A percentile compares a stretch with the other conserved stretches of the same genome.
Conservation (phyloP, 345 rosid genomes). For the Moricandia arvensis region DNA sequence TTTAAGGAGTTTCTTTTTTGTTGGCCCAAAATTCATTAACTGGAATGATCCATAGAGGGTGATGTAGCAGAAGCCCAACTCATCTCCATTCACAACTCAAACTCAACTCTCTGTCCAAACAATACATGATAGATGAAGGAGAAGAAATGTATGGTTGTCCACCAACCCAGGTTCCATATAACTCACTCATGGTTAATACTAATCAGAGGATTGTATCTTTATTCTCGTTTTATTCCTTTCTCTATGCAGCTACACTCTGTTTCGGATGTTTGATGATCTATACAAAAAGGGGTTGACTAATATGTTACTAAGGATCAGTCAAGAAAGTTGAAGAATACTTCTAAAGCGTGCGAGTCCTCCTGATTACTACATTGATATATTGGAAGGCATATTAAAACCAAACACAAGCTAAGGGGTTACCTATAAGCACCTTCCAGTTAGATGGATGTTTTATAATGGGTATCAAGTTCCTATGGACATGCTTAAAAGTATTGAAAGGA, state of each 20-base stretch:
- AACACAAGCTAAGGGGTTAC: constrained; percentile 55
- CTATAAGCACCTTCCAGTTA: constrained; percentile 75
- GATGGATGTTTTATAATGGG: constrained; percentile 99
- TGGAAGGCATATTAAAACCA: constrained; percentile 86
- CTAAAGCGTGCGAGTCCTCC: constrained; percentile 92
- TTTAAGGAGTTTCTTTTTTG: too few relatives aligned
- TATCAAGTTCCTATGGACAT: constrained; percentile 87
- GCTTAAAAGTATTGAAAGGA: constrained; percentile 61
- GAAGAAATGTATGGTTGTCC: too few relatives aligned
- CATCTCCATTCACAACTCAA: too few relatives aligned
- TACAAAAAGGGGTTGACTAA: constrained; percentile 93
- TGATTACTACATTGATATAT: constrained; percentile 91
- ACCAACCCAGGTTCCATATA: too few relatives aligned
- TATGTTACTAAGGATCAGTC: constrained; percentile 89
- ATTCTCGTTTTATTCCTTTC: constrained; percentile 3
- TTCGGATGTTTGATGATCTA: constrained; percentile 93
- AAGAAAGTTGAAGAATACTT: constrained; percentile 95
- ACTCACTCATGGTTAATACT: too few relatives aligned
- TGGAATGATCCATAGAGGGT: too few relatives aligned
- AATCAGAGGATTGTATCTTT: neutral
- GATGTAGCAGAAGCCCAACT: too few relatives aligned
- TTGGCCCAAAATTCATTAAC: too few relatives aligned
- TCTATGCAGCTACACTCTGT: constrained; percentile 72
- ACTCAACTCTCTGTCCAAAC: too few relatives aligned
- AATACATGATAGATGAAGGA: too few relatives aligned